Evolutionary conservation across 1,284 basidiomycete species (phyloP), one percentile per base, ranked within the genome.

Genomic region (Chondrostereum purpureum): DNA sequence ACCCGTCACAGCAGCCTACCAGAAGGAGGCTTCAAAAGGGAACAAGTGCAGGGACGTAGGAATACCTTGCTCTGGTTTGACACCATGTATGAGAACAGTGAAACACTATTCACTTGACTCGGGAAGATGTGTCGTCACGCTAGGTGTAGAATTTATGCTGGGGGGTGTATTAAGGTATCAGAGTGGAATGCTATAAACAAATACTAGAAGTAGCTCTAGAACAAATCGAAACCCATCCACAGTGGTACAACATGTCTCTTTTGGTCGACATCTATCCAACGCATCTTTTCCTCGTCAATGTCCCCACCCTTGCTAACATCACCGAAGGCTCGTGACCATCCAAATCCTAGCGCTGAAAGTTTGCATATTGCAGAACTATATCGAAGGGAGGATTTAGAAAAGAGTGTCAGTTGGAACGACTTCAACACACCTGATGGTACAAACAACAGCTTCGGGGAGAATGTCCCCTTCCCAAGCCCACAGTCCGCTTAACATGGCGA

Each of bases 261-360:
- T 51, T 73, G 62, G 54, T 83, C 80, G 17, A 83, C 65, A 39
- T 83, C 81, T 3, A 80, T 62, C 80, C 80, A 84, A 13, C 69
- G 66, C 54, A 70, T 73, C 16, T 55, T 54, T 22, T 61, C 58
- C 20, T 70, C 56, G 50, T 79, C 73, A 18, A 76, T 63, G 16
- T 60, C 50, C 5, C 78, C 79, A 58, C 69, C 66, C 2, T 61
- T 56, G 47, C 70, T 67, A 13, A 75, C 67, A 18, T 62, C 54
- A 0, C 78, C 79, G 52, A 84, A 83, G 0, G 81, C 76, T n/a
- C 67, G 64, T 5, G 75, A 68, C 77, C 80, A 86, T 5, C 78
- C 80, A 12, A 82, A 58, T 3, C 74, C 80, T 22, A 82, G 63
- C 2, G 79, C 79, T 19, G 78, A 64, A 45, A 81, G 51, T 45